phyloP scores from a whole-genome alignment of 2,329 filamentous ascomycete genomes.

The Rutstroemia sydowiana region DNA sequence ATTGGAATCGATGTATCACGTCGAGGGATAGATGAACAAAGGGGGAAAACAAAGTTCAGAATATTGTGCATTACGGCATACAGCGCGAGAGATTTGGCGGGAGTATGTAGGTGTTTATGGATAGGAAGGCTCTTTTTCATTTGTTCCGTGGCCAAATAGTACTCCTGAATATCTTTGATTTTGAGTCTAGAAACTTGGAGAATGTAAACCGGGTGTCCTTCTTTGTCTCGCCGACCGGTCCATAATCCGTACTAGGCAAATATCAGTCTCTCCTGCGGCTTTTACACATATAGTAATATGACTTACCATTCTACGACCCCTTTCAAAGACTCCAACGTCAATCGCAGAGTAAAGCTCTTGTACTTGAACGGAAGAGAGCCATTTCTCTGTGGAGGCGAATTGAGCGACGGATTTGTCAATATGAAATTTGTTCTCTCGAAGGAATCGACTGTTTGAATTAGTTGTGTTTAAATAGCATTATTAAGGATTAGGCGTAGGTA shows the following conservation, averaged over 20 bases:
- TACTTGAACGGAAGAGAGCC: background rate
- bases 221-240: background rate
- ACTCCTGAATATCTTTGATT: background rate
- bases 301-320: background rate
- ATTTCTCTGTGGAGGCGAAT: background rate
- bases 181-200: background rate
- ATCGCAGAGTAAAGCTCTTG: background rate
- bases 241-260: background rate
- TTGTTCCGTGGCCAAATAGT: background rate
- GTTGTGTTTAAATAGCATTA: too few species aligned
- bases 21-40: conserved; percentile 58
- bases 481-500: too few species aligned
- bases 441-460: background rate
- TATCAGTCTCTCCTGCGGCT: background rate
- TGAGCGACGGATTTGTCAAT: background rate
- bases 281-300: background rate
- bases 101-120: background rate
- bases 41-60: too few species aligned
- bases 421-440: background rate
- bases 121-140: background rate
- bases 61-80: conserved; percentile 74
- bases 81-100: too few species aligned
- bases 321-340: background rate
- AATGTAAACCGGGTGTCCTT: background rate
- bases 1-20: conserved; percentile 75